phyloP scores from a whole-genome alignment of 768 basidiomycete species.

The Mycena albidolilacea region DNA sequence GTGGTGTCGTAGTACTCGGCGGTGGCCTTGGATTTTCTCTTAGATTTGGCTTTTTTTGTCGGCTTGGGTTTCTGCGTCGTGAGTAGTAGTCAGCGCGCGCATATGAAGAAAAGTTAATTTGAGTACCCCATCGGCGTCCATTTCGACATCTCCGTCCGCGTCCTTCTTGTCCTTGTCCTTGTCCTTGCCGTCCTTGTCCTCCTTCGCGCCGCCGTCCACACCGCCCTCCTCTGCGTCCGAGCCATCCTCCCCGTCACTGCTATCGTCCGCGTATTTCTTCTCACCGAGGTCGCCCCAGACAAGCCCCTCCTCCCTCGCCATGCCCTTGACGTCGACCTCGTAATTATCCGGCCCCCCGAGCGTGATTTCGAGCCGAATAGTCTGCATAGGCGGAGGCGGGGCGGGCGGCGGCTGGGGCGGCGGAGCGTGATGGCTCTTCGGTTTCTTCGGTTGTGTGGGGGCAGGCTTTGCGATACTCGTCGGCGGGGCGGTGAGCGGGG shows the following conservation, averaged over 20 bases:
- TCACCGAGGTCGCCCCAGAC: constrained; percentile 31
- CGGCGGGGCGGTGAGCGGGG: constrained; percentile 52
- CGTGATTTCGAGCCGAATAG: constrained; percentile 76
- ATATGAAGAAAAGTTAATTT: background rate
- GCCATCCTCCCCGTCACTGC: constrained; percentile 63
- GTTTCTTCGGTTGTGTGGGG: constrained; percentile 57
- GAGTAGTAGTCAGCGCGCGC: background rate
- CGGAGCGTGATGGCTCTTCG: constrained; percentile 66
- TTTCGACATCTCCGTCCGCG: constrained; percentile 38
- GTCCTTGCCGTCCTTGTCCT: constrained; percentile 14
- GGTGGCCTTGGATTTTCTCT: constrained; percentile 51
- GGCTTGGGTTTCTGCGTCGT: constrained; percentile 48
- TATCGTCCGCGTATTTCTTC: constrained; percentile 55
- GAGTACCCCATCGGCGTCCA: constrained; percentile 37
- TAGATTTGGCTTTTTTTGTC: constrained; percentile 50
- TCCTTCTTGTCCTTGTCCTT: constrained; percentile 30
- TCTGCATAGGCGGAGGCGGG: constrained; percentile 67
- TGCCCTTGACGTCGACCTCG: constrained; percentile 74
- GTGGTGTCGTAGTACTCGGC: constrained; percentile 91
- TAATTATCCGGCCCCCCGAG: constrained; percentile 84
- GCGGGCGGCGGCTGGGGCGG: constrained; percentile 74
- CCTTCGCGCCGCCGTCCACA: background rate
- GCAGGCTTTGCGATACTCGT: constrained; percentile 43
- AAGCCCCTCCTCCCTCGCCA: constrained; percentile 72
- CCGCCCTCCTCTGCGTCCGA: constrained; percentile 41